Evolutionary conservation across 116 monocot species (phyloP).

Genomic region (Cymodocea nodosa): DNA sequence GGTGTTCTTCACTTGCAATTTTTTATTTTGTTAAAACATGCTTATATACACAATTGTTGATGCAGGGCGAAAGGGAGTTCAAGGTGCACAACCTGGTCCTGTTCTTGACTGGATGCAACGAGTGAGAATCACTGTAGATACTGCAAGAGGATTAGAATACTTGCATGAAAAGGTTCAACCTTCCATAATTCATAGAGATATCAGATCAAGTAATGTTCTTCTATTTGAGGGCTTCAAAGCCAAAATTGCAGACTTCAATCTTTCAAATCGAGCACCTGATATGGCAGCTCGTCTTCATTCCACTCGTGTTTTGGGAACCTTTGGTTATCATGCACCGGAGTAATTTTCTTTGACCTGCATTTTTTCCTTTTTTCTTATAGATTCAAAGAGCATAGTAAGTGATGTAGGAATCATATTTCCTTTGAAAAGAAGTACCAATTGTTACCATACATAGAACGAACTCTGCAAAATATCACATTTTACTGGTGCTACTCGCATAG

Average conservation of each 20-base stretch:
- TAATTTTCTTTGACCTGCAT: slow-evolving; percentile 17
- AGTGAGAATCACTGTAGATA: slow-evolving; percentile 69
- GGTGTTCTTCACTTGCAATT: neutral
- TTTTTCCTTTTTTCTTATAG: neutral
- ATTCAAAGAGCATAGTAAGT: neutral
- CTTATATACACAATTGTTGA: no score
- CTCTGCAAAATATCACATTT: no score
- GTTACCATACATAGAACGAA: no score
- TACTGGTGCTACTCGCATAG: no score
- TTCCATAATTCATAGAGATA: slow-evolving; percentile 59
- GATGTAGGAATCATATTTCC: neutral
- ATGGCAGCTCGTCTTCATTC: slow-evolving; percentile 34
- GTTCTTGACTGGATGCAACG: slow-evolving; percentile 78
- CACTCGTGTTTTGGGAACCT: slow-evolving; percentile 32
- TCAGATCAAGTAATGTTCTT: slow-evolving; percentile 67
- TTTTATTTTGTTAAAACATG: neutral
- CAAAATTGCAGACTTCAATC: slow-evolving; percentile 62
- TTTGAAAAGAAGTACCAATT: no score
- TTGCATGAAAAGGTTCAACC: slow-evolving; percentile 86
- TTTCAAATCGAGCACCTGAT: slow-evolving; percentile 24
- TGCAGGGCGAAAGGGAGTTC: slow-evolving; percentile 81
- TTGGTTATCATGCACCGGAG: slow-evolving; percentile 30
- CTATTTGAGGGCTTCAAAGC: slow-evolving; percentile 66
- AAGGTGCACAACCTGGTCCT: slow-evolving; percentile 74
- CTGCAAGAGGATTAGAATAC: slow-evolving; percentile 80